phyloP scores from a whole-genome alignment of 2,329 filamentous ascomycete genomes.

The Chalara sp. region DNA sequence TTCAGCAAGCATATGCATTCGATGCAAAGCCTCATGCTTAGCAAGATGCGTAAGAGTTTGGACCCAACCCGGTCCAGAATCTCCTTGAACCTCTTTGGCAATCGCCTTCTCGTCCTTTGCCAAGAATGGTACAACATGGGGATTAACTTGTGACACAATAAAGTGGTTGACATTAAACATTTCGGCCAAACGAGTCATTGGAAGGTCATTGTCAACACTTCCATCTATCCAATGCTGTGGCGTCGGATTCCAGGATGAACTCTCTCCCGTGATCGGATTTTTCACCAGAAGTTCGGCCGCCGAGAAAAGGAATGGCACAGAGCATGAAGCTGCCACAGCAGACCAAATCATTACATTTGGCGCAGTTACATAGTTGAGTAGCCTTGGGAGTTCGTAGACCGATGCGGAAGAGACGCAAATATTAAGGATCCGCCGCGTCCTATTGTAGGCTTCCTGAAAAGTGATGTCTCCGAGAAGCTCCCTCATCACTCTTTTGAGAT shows the following conservation, averaged over 20 bases:
- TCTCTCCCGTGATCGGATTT: constrained; percentile 70
- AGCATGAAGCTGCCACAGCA: constrained; percentile 91
- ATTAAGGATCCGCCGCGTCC: constrained; percentile 86
- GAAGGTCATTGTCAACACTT: constrained; percentile 89
- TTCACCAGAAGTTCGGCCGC: constrained; percentile 76
- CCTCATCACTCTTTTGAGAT: constrained; percentile 77
- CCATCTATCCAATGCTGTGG: constrained; percentile 88
- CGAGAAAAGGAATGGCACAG: constrained; percentile 80
- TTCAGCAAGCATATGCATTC: constrained; percentile 74
- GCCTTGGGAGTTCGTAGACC: constrained; percentile 75
- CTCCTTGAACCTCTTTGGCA: constrained; percentile 29
- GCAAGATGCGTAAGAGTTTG: constrained; percentile 64
- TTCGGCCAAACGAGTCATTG: constrained; percentile 81
- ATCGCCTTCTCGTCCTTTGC: constrained; percentile 58
- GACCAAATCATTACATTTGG: constrained; percentile 96
- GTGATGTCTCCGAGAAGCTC: constrained; percentile 80
- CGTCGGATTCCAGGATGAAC: constrained; percentile 78
- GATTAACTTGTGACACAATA: constrained; percentile 95
- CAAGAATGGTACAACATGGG: constrained; percentile 84
- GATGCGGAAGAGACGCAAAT: constrained; percentile 88
- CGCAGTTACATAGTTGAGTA: constrained; percentile 89
- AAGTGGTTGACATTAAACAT: constrained; percentile 99
- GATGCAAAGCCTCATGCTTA: constrained; percentile 72
- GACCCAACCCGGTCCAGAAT: constrained; percentile 44
- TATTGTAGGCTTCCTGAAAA: constrained; percentile 92